These are phyloP conservation scores for Blastobotrys aristatus DNA, from an alignment of 1,139 yeast species.

Conservation along the genomic window DNA sequence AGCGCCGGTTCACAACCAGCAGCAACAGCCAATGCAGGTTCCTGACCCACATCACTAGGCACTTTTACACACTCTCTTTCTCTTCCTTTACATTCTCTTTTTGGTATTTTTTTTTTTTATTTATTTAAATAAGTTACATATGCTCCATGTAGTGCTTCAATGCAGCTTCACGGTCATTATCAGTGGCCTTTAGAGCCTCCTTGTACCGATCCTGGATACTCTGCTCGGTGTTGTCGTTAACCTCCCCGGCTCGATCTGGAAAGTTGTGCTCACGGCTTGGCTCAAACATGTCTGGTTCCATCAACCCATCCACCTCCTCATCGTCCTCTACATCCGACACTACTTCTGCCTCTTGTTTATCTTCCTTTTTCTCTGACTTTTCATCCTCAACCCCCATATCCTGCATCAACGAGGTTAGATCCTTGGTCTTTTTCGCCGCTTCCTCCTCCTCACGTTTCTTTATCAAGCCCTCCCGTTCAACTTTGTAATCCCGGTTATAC, in stretches of 20 bases:
- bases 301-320: constrained; percentile 51
- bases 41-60: not conserved
- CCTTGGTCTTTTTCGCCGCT: constrained; percentile 64
- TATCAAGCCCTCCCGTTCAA: constrained; percentile 78
- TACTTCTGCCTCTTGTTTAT: constrained; percentile 47
- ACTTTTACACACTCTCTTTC: not conserved
- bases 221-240: constrained; percentile 45
- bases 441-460: constrained; percentile 75
- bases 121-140: not conserved
- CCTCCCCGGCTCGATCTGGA: constrained; percentile 58
- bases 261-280: constrained; percentile 68
- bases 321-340: constrained; percentile 60
- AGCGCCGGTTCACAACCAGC: not conserved
- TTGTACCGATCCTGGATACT: constrained; percentile 67
- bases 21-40: not conserved
- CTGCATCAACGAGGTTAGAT: constrained; percentile 67
- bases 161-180: constrained; percentile 14
- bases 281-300: constrained; percentile 27
- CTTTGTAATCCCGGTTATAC: constrained; percentile 73
- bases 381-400: constrained; percentile 63
- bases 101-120: not conserved
- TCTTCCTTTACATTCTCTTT: not conserved
- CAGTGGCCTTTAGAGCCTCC: constrained; percentile 41
- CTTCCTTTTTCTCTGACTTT: constrained; percentile 5
- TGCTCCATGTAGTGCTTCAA: constrained; percentile 14